Evolutionary conservation across 805 yeast genomes (phyloP).

Genomic region (Candida sonorensis): DNA sequence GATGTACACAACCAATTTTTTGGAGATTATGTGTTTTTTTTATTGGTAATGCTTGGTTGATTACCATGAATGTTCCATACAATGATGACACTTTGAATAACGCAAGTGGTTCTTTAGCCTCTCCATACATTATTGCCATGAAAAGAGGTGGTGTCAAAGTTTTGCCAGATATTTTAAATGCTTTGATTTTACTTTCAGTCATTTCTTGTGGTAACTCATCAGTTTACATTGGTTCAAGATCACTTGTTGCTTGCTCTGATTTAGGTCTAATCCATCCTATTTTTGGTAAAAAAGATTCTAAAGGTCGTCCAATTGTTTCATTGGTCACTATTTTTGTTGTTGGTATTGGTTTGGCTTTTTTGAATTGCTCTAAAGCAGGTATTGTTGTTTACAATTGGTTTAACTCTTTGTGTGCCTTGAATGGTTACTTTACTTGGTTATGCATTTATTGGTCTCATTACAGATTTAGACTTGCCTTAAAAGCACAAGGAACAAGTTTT

Average conservation of each 20-base stretch:
- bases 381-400: slow-evolving; percentile 59
- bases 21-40: slow-evolving; percentile 48
- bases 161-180: slow-evolving; percentile 57
- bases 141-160: slow-evolving; percentile 41
- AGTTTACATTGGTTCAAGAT: slow-evolving; percentile 44
- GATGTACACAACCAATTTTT: slow-evolving; percentile 48
- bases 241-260: slow-evolving; percentile 49
- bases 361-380: slow-evolving; percentile 55
- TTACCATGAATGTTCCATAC: slow-evolving; percentile 54
- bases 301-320: slow-evolving; percentile 57
- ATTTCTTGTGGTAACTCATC: slow-evolving; percentile 56
- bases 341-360: slow-evolving; percentile 51
- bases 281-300: slow-evolving; percentile 47
- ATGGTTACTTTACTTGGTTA: slow-evolving; percentile 58
- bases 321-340: slow-evolving; percentile 42
- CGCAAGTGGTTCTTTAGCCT: slow-evolving; percentile 46
- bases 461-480: slow-evolving; percentile 53
- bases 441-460: slow-evolving; percentile 50
- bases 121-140: slow-evolving; percentile 67
- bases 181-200: slow-evolving; percentile 48
- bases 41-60: slow-evolving; percentile 42
- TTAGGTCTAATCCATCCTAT: slow-evolving; percentile 57
- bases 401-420: slow-evolving; percentile 53
- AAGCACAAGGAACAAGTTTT: slow-evolving; percentile 40
- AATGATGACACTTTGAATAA: slow-evolving; percentile 37